Evolutionary conservation across 2,329 filamentous ascomycete species (phyloP).

Genomic region (Ploettnerulaceae sp.): DNA sequence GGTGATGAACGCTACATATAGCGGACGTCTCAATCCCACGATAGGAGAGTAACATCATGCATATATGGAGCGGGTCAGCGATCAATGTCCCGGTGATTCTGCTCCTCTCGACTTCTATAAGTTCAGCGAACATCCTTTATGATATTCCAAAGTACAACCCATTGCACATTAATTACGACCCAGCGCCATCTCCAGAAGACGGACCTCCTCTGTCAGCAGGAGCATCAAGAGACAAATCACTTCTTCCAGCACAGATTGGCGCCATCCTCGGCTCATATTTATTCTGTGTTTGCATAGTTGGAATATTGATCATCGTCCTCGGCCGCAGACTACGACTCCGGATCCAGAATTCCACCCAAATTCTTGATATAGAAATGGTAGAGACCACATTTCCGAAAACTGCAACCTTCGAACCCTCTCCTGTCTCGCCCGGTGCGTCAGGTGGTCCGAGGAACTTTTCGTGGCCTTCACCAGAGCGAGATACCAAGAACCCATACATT

Average conservation of each 20-base stretch:
- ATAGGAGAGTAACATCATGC: conserved; percentile 24
- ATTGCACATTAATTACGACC: conserved; percentile 44
- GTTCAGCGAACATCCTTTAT: conserved; percentile 21
- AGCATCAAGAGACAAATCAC: conserved; percentile 54
- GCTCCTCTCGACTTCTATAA: conserved; percentile 19
- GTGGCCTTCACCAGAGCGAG: conserved; percentile 43
- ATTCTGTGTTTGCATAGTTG: conserved; percentile 68
- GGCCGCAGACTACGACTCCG: conserved; percentile 46
- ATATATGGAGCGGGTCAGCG: conserved; percentile 18
- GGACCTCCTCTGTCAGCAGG: conserved; percentile 54
- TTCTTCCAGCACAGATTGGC: conserved; percentile 76
- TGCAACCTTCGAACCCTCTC: conserved; percentile 2
- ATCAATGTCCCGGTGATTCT: conserved; percentile 20
- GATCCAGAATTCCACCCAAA: conserved; percentile 18
- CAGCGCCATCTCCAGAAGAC: conserved; percentile 55
- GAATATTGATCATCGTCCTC: conserved; percentile 59
- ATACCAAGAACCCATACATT: conserved; percentile 40
- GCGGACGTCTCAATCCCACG: conserved; percentile 14
- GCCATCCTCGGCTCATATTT: conserved; percentile 83
- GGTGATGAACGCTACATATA: conserved; percentile 15
- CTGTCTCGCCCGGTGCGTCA: conserved; percentile 29
- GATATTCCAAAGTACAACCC: conserved; percentile 21
- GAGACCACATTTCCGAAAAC: conserved; percentile 41
- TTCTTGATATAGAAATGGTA: conserved; percentile 33
- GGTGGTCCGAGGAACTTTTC: conserved; percentile 41